Evolutionary conservation across 23 red algal species (phyloP).

Genomic region (Pyropia haitanensis): DNA sequence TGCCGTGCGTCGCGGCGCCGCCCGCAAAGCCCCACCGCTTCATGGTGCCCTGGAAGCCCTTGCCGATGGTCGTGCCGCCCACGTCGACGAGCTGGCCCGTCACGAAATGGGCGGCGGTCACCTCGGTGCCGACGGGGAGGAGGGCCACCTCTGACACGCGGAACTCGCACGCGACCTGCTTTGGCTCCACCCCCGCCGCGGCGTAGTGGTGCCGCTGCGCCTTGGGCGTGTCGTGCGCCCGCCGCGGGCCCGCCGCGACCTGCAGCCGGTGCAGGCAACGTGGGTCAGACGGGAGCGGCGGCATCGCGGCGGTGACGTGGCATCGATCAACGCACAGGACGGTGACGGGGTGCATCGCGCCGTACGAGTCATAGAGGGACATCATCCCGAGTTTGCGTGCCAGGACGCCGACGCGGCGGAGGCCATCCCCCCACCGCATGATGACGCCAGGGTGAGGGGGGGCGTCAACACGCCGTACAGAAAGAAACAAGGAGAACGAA

Average conservation of each 20-base stretch:
- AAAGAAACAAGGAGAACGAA: too few relatives aligned
- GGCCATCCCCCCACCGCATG: not conserved
- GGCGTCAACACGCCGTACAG: too few relatives aligned
- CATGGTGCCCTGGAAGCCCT: slow-evolving; percentile 94
- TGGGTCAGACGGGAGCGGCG: slow-evolving; percentile 45
- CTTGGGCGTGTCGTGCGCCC: slow-evolving; percentile 76
- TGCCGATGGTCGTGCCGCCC: slow-evolving; percentile 78
- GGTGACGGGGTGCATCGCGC: slow-evolving; percentile 46
- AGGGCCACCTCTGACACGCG: slow-evolving; percentile 53
- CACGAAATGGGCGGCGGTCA: slow-evolving; percentile 67
- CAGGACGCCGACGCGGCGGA: slow-evolving; percentile 64
- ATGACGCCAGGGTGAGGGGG: too few relatives aligned
- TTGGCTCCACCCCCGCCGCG: slow-evolving; percentile 89
- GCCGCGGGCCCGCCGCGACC: slow-evolving; percentile 77
- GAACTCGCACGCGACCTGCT: slow-evolving; percentile 80
- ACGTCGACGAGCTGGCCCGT: slow-evolving; percentile 89
- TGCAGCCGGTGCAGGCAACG: slow-evolving; percentile 48
- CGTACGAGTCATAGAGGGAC: slow-evolving; percentile 73
- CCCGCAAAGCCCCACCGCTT: slow-evolving; percentile 93
- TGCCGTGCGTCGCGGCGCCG: slow-evolving; percentile 63
- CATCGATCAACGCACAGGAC: slow-evolving; percentile 82
- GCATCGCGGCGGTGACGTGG: slow-evolving; percentile 62
- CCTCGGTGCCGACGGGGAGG: slow-evolving; percentile 51
- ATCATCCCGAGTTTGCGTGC: slow-evolving; percentile 93
- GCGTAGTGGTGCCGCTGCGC: slow-evolving; percentile 87